Percentiles rank a stretch among this genome's conserved stretches.
These are phyloP conservation scores for Lentinus tigrinus DNA, from an alignment of 768 basidiomycete genomes.

Conservation along the genomic window DNA sequence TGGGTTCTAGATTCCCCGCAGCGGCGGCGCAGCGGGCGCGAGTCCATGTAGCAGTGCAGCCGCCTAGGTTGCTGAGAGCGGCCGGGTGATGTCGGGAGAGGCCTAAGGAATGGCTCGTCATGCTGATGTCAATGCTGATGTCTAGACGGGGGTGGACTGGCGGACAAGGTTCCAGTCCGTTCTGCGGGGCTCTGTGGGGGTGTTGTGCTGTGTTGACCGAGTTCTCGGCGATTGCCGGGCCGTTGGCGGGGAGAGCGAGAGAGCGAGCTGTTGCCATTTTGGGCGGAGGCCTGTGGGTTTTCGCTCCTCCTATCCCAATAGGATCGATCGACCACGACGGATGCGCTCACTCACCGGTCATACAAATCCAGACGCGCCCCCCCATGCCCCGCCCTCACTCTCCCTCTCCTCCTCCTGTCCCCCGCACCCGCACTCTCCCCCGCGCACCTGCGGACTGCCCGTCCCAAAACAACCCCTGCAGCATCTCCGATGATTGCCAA, in stretches of 20 bases:
- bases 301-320: constrained; percentile 12
- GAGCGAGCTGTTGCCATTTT: constrained; percentile 14
- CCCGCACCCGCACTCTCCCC: background rate
- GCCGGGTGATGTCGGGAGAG: constrained; percentile 2
- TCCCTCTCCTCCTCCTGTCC: background rate
- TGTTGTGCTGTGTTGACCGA: constrained; percentile 10
- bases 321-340: constrained; percentile 16
- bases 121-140: constrained; percentile 10
- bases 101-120: constrained; percentile 1
- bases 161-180: constrained; percentile 5
- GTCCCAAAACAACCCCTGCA: background rate
- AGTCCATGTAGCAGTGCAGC: background rate
- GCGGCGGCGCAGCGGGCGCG: background rate
- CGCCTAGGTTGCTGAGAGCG: background rate
- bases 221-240: constrained; percentile 16
- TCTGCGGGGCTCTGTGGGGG: background rate
- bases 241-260: background rate
- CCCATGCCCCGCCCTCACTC: constrained; percentile 5
- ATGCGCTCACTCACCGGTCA: constrained; percentile 8
- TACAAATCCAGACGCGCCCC: constrained; percentile 16
- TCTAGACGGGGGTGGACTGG: background rate
- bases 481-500: constrained; percentile 25
- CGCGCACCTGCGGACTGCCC: background rate
- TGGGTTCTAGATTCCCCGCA: constrained; percentile 1
- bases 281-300: constrained; percentile 10